Conservation (phyloP, 495 filamentous ascomycete species). For the Echria macrotheca region DNA sequence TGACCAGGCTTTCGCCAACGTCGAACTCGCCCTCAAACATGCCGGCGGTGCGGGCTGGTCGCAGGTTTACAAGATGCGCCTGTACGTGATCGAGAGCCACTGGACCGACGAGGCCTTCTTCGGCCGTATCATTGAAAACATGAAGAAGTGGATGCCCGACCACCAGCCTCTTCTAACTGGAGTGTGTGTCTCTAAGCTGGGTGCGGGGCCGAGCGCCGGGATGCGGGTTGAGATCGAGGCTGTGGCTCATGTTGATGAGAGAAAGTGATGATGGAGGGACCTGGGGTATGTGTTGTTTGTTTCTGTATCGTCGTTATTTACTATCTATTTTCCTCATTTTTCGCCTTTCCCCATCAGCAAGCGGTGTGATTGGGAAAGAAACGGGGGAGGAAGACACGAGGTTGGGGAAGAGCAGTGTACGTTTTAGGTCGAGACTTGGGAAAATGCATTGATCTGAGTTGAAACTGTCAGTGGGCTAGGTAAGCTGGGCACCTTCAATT, state of each 20-base stretch:
- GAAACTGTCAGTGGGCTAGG: no score
- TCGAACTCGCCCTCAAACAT: slow-evolving; percentile 10
- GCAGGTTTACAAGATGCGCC: slow-evolving; percentile 11
- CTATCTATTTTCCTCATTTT: no score
- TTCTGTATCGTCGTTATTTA: no score
- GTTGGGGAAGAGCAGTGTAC: no score
- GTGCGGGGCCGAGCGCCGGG: not conserved
- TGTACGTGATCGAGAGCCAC: slow-evolving; percentile 7
- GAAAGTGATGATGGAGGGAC: no score
- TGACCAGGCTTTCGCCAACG: slow-evolving; percentile 15
- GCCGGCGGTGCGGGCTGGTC: slow-evolving; percentile 13
- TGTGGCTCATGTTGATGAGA: slow-evolving; percentile 4
- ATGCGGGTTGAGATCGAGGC: slow-evolving; percentile 19
- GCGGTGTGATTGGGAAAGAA: no score
- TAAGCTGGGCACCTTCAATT: no score
- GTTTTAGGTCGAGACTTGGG: no score
- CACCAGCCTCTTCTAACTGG: slow-evolving; percentile 17
- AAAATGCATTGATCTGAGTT: no score
- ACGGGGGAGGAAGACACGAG: no score
- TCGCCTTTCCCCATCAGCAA: no score
- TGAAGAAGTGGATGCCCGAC: slow-evolving; percentile 12
- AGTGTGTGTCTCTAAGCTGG: slow-evolving; percentile 12
- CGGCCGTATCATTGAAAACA: slow-evolving; percentile 1
- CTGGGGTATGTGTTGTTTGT: no score
- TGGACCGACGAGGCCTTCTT: slow-evolving; percentile 10